phyloP scores from a whole-genome alignment of 148 eudicot species.

The Silene latifolia region DNA sequence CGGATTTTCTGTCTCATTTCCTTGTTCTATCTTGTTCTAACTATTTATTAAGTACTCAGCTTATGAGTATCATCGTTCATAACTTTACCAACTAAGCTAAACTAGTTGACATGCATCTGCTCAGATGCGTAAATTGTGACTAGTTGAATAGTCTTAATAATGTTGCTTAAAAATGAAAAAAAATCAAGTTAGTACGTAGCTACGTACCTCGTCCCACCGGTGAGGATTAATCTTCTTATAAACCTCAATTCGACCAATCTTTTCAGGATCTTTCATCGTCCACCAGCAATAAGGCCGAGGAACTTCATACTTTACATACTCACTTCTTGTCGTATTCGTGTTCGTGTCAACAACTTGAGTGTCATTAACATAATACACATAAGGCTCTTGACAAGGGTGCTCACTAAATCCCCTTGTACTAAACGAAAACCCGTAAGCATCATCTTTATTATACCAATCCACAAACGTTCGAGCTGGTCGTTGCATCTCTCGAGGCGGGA shows the following conservation, averaged over 20 bases:
- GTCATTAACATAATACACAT: conserved; percentile 31
- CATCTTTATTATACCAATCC: conserved; percentile 38
- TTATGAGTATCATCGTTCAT: too few relatives aligned
- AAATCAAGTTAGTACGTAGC: conserved; percentile 11
- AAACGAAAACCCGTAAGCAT: conserved; percentile 30
- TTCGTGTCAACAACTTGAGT: not conserved
- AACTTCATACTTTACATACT: conserved; percentile 19
- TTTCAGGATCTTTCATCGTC: conserved; percentile 22
- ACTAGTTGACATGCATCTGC: too few relatives aligned
- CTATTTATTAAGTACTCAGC: too few relatives aligned
- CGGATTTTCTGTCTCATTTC: too few relatives aligned
- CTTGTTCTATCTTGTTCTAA: too few relatives aligned
- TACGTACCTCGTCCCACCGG: conserved; percentile 50
- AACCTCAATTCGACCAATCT: conserved; percentile 30
- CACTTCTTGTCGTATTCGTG: conserved; percentile 23
- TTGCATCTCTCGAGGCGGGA: conserved; percentile 42
- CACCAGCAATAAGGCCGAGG: conserved; percentile 28
- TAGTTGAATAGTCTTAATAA: too few relatives aligned
- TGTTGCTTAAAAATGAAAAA: not conserved
- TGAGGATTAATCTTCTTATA: conserved; percentile 46
- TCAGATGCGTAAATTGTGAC: too few relatives aligned
- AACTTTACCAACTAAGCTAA: too few relatives aligned
- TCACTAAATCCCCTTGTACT: conserved; percentile 32
- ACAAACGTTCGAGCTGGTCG: conserved; percentile 40
- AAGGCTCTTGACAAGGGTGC: conserved; percentile 42